Conservation (phyloP, 768 basidiomycete genomes). For the Mycena galopus region DNA sequence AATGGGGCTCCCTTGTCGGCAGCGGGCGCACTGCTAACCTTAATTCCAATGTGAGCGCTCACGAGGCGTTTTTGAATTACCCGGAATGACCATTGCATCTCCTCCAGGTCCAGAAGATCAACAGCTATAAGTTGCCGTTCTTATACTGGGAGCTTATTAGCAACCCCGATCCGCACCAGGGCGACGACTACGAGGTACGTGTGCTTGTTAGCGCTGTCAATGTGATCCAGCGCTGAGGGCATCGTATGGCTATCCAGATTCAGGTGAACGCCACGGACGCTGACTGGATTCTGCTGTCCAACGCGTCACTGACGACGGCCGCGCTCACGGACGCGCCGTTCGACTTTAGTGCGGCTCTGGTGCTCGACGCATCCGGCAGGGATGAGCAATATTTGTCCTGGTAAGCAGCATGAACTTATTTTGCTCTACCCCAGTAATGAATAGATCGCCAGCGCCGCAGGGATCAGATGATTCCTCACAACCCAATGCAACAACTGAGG, state of each 20-base stretch:
- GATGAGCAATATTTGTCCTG: no score
- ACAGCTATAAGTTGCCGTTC: conserved; percentile 51
- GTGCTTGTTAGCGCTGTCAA: not conserved
- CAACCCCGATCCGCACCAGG: conserved; percentile 50
- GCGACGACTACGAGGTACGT: conserved; percentile 42
- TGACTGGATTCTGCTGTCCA: not conserved
- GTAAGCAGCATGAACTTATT: no score
- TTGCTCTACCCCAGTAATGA: no score
- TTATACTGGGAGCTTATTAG: conserved; percentile 54
- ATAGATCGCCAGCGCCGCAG: no score
- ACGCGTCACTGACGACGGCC: not conserved
- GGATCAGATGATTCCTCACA: no score
- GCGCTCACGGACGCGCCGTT: conserved; percentile 30
- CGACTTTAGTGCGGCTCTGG: conserved; percentile 39
- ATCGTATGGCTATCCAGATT: not conserved
- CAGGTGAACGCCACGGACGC: not conserved
- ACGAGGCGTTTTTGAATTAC: no score
- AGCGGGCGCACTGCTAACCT: conserved; percentile 49
- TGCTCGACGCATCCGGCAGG: conserved; percentile 12
- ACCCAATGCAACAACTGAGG: no score
- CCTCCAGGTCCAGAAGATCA: conserved; percentile 39
- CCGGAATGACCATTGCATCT: no score
- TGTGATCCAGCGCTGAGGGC: not conserved
- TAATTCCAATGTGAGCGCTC: not conserved
- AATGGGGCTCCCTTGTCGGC: conserved; percentile 50